Conservation (phyloP, 2,329 filamentous ascomycete species). For the Alternaria ventricosa region DNA sequence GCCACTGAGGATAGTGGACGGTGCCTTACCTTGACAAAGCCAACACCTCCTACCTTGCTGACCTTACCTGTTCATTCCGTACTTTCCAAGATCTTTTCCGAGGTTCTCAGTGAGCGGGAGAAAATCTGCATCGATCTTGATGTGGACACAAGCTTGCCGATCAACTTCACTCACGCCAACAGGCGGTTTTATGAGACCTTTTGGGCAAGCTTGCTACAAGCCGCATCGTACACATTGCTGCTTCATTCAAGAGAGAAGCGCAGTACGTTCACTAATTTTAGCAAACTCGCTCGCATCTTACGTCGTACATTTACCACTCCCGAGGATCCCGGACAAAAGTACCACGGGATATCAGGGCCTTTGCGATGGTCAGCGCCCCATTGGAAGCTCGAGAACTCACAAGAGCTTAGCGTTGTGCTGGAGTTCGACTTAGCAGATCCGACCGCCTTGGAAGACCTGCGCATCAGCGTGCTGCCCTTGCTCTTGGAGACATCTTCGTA, state of each 20-base stretch:
- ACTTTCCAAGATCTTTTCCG: background rate
- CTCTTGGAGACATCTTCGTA: background rate
- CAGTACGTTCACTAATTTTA: background rate
- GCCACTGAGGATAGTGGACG: background rate
- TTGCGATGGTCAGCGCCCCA: background rate
- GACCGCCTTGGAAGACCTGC: background rate
- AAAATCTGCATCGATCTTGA: background rate
- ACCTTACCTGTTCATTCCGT: background rate
- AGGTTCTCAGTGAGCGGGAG: background rate
- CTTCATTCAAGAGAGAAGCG: background rate
- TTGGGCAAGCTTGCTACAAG: background rate
- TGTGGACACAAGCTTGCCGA: background rate
- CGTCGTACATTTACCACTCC: background rate
- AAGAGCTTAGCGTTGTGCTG: background rate
- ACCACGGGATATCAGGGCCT: background rate
- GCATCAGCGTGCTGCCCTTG: background rate
- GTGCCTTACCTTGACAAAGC: background rate
- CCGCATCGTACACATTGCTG: background rate
- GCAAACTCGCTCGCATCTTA: background rate
- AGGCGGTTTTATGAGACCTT: background rate
- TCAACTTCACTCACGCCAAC: background rate
- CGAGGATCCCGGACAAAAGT: background rate
- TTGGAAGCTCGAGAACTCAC: background rate
- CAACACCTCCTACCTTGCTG: background rate
- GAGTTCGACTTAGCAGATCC: background rate